Evolutionary conservation across 306 rosid genomes (phyloP).

Genomic region (Citrullus amarus): DNA sequence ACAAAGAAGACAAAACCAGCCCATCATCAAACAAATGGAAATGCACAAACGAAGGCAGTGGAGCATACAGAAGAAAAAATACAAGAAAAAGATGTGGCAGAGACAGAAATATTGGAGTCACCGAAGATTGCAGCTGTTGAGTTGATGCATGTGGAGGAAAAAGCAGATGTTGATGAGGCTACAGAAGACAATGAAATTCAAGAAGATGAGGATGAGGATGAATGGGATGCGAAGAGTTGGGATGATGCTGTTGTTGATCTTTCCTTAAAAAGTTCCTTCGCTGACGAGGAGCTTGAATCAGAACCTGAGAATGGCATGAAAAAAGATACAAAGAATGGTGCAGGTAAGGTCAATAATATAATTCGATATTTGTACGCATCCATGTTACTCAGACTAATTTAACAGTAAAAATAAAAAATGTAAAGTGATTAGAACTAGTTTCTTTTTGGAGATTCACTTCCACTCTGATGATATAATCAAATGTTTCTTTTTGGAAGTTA

Average conservation of each 20-base stretch:
- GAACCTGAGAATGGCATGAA: conserved; percentile 36
- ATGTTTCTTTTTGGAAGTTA: neutral
- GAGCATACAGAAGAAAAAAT: conserved; percentile 42
- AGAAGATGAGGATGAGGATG: conserved; percentile 74
- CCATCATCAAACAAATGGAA: conserved; percentile 46
- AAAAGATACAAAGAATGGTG: conserved; percentile 33
- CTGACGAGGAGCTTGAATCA: conserved; percentile 81
- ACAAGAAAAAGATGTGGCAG: conserved; percentile 30
- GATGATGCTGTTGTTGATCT: conserved; percentile 65
- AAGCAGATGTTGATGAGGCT: conserved; percentile 41
- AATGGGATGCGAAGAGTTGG: conserved; percentile 98
- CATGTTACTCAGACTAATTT: neutral
- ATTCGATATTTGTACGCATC: neutral
- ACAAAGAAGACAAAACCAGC: conserved; percentile 53
- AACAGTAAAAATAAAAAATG: neutral
- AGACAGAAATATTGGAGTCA: conserved; percentile 28
- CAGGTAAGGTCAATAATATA: conserved; percentile 29
- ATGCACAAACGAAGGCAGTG: conserved; percentile 28
- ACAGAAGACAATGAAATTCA: conserved; percentile 41
- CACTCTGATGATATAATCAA: neutral
- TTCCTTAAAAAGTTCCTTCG: conserved; percentile 51
- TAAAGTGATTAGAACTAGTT: neutral
- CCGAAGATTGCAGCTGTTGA: conserved; percentile 58
- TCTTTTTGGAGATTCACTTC: neutral
- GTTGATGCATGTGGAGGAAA: conserved; percentile 29